Conservation (phyloP, 176 grass and related monocot genomes). For the Musa troglodytarum region DNA sequence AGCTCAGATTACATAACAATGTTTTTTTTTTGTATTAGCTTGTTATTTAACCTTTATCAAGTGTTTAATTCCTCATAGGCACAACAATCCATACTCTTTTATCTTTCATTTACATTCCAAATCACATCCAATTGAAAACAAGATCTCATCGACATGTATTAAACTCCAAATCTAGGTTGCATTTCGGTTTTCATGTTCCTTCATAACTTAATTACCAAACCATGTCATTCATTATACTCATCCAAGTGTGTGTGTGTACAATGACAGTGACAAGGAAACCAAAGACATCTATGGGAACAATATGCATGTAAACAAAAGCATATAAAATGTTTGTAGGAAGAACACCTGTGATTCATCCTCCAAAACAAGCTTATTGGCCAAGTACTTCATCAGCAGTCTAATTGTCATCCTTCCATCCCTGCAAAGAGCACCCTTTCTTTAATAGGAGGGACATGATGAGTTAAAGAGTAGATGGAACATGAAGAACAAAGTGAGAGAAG, state of each 20-base stretch:
- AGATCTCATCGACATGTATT: neutral
- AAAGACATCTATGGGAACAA: too few relatives aligned
- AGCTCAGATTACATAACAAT: too few relatives aligned
- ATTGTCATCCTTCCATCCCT: conserved; percentile 14
- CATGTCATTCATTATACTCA: neutral
- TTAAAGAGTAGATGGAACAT: neutral
- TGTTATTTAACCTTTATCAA: too few relatives aligned
- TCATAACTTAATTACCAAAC: neutral
- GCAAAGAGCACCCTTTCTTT: neutral
- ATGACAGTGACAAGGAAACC: neutral
- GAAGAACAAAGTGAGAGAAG: neutral
- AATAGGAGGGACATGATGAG: neutral
- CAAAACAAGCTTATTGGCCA: conserved; percentile 3
- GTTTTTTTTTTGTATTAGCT: too few relatives aligned
- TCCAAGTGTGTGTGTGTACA: neutral
- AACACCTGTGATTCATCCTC: conserved; percentile 13
- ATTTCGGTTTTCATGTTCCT: neutral
- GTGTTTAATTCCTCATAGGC: too few relatives aligned
- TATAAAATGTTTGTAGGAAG: neutral
- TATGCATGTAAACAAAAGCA: too few relatives aligned
- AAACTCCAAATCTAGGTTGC: neutral
- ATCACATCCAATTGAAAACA: too few relatives aligned
- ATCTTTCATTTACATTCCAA: too few relatives aligned
- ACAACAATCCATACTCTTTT: too few relatives aligned
- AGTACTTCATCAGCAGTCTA: conserved; percentile 7